Evolutionary conservation across 2,329 filamentous ascomycete genomes (phyloP), one percentile per base, ranked within the genome.

Genomic region (Penicillium brasilianum): DNA sequence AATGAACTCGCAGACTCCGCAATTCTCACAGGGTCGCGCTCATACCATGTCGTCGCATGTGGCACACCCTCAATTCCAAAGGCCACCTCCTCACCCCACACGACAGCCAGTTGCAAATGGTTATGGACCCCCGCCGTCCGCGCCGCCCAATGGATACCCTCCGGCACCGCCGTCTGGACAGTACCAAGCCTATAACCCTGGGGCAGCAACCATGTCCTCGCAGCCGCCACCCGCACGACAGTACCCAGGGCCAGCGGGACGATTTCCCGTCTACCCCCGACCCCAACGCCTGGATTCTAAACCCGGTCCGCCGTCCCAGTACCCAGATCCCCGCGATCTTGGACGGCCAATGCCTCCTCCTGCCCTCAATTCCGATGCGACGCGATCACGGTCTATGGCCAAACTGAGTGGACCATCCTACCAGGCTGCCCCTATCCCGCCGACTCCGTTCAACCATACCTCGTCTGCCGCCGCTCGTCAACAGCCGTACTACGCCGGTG

Each of bases 341-440:
- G 79, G 81, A 71, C 85, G 87, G 62, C 82, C 83, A 59, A 84
- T 85, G 69, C 84, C 85, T 20, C 84, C 88, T 14, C 88, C 91
- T 52, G 91, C 92, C 48, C 78, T 96, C 78, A 95, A 95, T 74
- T 88, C 87, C 37, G 94, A 98, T 77, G 84, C 89, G 6, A 96
- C 93, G 79, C 88, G 95, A 61, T 96, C 95, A n/a, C 92, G 97
- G 71, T 98, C 94, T 36, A 88, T 99, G 73, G 94, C 92, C 39
- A 88, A 88, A 64, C 85, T 86, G 66, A 85, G 89, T 55, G 87
- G 92, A 64, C 92, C 90, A 62, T 87, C 90, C 77, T 91, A 92
- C 72, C 85, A 88, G 58, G 8, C 43, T n/a, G 34, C 49, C 36
- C 58, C 62, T 36, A 85, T 84, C 52, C 85, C 87, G 16, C 83